Conservation (phyloP, 2,329 filamentous ascomycete genomes). For the Phyllosticta paracitricarpa region DNA sequence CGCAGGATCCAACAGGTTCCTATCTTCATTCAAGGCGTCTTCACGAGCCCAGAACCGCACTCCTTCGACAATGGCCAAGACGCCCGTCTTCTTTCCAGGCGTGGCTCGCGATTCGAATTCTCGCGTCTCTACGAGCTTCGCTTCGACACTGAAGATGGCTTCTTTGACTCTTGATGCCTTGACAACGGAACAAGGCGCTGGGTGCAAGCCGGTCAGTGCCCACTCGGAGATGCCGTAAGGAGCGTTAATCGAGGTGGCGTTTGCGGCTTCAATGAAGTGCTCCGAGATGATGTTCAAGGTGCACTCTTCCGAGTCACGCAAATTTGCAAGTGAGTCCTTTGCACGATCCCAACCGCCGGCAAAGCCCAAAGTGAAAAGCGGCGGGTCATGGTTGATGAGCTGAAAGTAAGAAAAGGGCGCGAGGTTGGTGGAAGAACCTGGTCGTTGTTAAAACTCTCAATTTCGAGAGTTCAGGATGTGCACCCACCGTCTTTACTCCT, state of each 20-base stretch:
- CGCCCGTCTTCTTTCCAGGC: slow-evolving; percentile 65
- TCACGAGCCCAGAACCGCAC: slow-evolving; percentile 81
- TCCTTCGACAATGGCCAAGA: slow-evolving; percentile 70
- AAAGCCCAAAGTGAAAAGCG: slow-evolving; percentile 62
- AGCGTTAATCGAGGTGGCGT: slow-evolving; percentile 67
- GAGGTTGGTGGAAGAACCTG: slow-evolving; percentile 52
- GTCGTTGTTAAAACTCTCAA: neutral
- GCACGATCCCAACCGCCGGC: slow-evolving; percentile 46
- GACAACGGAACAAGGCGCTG: slow-evolving; percentile 55
- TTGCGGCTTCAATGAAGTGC: slow-evolving; percentile 78
- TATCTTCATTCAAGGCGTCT: slow-evolving; percentile 74
- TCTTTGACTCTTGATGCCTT: slow-evolving; percentile 66
- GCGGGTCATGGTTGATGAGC: slow-evolving; percentile 75
- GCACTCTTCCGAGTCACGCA: slow-evolving; percentile 63
- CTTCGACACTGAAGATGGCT: slow-evolving; percentile 75
- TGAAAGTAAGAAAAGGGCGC: slow-evolving; percentile 85
- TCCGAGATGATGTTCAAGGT: slow-evolving; percentile 82
- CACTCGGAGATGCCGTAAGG: slow-evolving; percentile 72
- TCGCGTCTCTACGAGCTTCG: slow-evolving; percentile 58
- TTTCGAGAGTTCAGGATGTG: neutral
- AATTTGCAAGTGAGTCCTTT: slow-evolving; percentile 72
- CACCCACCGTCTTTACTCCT: slow-evolving; percentile 47
- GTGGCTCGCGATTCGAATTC: slow-evolving; percentile 67
- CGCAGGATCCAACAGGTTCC: slow-evolving; percentile 61
- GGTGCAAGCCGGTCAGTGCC: slow-evolving; percentile 65